These are phyloP conservation scores for Lactifluus volemus DNA, from an alignment of 768 basidiomycete genomes.

Conservation along the genomic window DNA sequence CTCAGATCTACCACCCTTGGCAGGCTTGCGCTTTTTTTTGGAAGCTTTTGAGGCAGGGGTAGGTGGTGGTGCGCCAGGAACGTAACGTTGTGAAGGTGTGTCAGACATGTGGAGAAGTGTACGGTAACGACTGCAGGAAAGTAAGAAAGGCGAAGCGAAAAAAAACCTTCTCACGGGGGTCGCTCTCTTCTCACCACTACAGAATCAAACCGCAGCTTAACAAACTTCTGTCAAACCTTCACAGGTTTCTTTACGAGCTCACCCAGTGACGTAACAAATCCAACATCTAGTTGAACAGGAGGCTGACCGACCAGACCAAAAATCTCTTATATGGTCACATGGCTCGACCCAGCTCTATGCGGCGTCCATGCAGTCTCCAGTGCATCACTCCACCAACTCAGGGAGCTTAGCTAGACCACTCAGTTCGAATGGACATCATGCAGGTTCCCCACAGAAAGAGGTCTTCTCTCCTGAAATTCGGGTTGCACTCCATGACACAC, in stretches of 20 bases:
- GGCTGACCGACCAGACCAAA: conserved; percentile 14
- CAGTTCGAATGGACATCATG: conserved; percentile 19
- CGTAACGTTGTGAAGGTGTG: conserved; percentile 38
- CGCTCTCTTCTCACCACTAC: no score
- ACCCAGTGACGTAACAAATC: neutral
- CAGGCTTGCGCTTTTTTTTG: conserved; percentile 60
- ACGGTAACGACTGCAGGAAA: neutral
- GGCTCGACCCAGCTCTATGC: neutral
- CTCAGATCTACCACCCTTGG: conserved; percentile 32
- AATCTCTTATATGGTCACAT: neutral
- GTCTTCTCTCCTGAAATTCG: neutral
- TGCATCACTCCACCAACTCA: neutral
- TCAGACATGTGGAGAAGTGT: conserved; percentile 29
- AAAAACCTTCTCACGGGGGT: conserved; percentile 13
- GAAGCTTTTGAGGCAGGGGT: conserved; percentile 50
- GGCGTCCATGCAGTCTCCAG: conserved; percentile 1
- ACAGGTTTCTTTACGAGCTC: no score
- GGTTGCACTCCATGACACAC: neutral
- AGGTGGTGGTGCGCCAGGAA: conserved; percentile 73
- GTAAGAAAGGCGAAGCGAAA: neutral
- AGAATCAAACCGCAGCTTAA: no score
- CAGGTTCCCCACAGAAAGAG: neutral
- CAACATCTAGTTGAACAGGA: neutral
- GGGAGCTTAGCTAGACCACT: conserved; percentile 6
- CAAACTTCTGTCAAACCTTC: no score